Conservation (phyloP, 805 yeast species). For the Diddensiella transvaalensis region DNA sequence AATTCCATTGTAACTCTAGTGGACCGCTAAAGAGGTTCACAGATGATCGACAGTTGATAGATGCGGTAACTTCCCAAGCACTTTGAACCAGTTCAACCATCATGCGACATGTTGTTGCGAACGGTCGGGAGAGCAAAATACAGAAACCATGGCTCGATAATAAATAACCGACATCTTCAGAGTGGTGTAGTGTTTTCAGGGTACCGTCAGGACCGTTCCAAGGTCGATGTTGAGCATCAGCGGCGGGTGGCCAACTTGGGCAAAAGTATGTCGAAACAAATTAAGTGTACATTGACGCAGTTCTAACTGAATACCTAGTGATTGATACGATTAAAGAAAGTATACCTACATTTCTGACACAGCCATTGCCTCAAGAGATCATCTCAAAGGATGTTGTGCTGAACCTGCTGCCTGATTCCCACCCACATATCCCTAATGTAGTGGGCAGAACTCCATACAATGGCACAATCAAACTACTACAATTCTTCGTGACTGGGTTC, state of each 20-base stretch:
- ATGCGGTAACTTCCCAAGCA: too few species aligned
- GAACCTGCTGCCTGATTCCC: slow-evolving; percentile 31
- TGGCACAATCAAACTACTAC: slow-evolving; percentile 28
- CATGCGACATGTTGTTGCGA: too few species aligned
- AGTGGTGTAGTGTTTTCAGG: too few species aligned
- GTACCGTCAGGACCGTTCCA: neutral
- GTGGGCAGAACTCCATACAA: slow-evolving; percentile 29
- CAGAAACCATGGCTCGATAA: too few species aligned
- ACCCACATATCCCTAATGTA: slow-evolving; percentile 25
- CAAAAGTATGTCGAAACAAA: slow-evolving; percentile 8
- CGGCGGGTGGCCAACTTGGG: slow-evolving; percentile 32
- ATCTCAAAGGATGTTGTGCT: slow-evolving; percentile 29
- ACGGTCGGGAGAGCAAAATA: too few species aligned
- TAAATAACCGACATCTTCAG: too few species aligned
- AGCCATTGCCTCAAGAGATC: slow-evolving; percentile 26
- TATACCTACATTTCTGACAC: slow-evolving; percentile 29
- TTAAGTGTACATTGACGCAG: neutral
- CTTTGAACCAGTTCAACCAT: too few species aligned
- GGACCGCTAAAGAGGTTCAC: too few species aligned
- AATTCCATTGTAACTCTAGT: too few species aligned
- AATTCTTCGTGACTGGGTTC: slow-evolving; percentile 27
- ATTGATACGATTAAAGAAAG: slow-evolving; percentile 25
- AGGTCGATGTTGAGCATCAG: slow-evolving; percentile 16
- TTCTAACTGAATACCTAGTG: slow-evolving; percentile 2
- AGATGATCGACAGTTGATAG: too few species aligned